Conservation (phyloP, 805 yeast genomes). For the Barnettozyma vustinii region DNA sequence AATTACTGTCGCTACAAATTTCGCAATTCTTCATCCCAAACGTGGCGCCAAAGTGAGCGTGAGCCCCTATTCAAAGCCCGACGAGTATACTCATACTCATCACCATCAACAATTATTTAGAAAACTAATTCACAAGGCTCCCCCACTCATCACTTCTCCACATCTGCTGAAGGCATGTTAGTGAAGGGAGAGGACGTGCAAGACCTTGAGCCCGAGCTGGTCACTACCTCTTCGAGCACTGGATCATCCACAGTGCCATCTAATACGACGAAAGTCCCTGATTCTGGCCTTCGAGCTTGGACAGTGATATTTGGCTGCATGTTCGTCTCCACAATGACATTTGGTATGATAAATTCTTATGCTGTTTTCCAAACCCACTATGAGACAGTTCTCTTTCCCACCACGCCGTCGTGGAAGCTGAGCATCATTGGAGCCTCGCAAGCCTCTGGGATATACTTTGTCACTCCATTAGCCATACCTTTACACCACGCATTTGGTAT, state of each 20-base stretch:
- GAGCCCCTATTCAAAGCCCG: not conserved
- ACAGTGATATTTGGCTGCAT: slow-evolving; percentile 19
- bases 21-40: not conserved
- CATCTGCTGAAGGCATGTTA: not conserved
- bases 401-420: slow-evolving; percentile 13
- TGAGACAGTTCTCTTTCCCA: slow-evolving; percentile 18
- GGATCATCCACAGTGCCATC: not conserved
- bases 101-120: not conserved
- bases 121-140: not conserved
- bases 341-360: slow-evolving; percentile 23
- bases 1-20: not conserved
- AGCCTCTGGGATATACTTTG: slow-evolving; percentile 17
- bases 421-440: slow-evolving; percentile 24
- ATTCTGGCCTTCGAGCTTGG: slow-evolving; percentile 13
- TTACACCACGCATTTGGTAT: slow-evolving; percentile 19
- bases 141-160: not conserved
- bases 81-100: too few relatives aligned
- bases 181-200: not conserved
- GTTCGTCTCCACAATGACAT: slow-evolving; percentile 13
- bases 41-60: not conserved
- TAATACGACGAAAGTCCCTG: not conserved
- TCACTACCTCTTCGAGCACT: not conserved
- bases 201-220: not conserved
- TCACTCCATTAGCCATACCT: slow-evolving; percentile 16
- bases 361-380: slow-evolving; percentile 23